These are phyloP conservation scores for Sclerotinia nivalis DNA, from an alignment of 2,329 filamentous ascomycete genomes.

Conservation along the genomic window DNA sequence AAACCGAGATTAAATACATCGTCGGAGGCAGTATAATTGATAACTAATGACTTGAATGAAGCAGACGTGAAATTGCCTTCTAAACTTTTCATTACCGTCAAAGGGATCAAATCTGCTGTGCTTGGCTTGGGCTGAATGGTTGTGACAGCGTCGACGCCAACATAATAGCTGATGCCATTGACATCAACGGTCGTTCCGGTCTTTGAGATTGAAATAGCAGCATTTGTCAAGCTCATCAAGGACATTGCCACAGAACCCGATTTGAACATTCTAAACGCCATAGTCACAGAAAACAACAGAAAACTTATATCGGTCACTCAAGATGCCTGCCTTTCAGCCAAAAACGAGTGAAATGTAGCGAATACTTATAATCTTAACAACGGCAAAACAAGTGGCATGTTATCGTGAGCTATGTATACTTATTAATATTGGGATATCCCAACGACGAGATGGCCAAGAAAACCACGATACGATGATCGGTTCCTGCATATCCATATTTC, in stretches of 20 bases:
- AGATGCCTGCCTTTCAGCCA: not conserved
- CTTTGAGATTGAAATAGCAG: slow-evolving; percentile 21
- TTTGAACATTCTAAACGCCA: slow-evolving; percentile 19
- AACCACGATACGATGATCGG: not conserved
- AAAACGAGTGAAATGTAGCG: not conserved
- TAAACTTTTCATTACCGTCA: slow-evolving; percentile 35
- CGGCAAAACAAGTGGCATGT: not conserved
- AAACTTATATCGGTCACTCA: not conserved
- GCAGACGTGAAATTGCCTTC: slow-evolving; percentile 29
- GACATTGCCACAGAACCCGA: slow-evolving; percentile 12
- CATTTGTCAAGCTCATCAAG: slow-evolving; percentile 14
- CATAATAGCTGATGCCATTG: slow-evolving; percentile 42
- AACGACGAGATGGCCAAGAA: slow-evolving; percentile 15
- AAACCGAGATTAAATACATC: slow-evolving; percentile 39
- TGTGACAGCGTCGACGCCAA: slow-evolving; percentile 32
- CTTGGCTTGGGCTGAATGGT: slow-evolving; percentile 30
- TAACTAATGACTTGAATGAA: slow-evolving; percentile 30
- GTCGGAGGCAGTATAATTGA: slow-evolving; percentile 32
- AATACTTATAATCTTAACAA: slow-evolving; percentile 13
- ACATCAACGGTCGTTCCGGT: slow-evolving; percentile 28
- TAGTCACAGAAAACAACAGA: not conserved
- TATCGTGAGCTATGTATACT: not conserved
- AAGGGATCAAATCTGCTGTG: slow-evolving; percentile 33
- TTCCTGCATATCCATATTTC: slow-evolving; percentile 14
- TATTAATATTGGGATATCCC: not conserved